Base-by-base conservation (phyloP, 441 rosid genomes). In the Brassica balearica region DNA sequence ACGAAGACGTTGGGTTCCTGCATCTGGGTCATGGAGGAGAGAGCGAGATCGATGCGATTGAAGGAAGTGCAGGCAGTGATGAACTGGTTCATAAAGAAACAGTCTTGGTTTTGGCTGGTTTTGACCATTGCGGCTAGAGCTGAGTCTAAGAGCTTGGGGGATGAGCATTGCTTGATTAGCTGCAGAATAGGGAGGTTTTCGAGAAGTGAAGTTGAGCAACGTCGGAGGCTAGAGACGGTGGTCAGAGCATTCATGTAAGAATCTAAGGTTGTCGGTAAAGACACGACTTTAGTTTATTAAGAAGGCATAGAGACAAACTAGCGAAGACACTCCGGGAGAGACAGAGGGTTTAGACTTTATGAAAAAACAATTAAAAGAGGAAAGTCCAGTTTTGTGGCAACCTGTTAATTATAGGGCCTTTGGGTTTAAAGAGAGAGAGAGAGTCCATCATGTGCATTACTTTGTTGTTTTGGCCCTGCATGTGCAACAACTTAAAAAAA, bases 101-200 rank as follows among this genome's bases (percentile, higher is more conserved):
- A 85, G 65, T 89, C 84, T 62, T 85, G 86, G 75, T 77, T 82
- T 7, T 81, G 85, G 69, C 77, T 60, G 70, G 43, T 74, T 77
- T 88, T 88, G 78, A 88, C 15, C 91, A 88, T 82, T 81, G 82
- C 70, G 68, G 91, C 91, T 64, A 82, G 83, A 48, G 78, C 53
- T 25, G 81, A 73, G 46, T 87, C 88, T 6, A 86, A 77, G n/a
- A 79, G 76, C 79, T 43, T 73, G 0, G 82, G 51, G 58, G 10
- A 69, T 41, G 85, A 51, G 75, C 86, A 85, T 82, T 71, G 78
- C 36, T 69, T 64, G 58, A 84, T 66, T 41, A 68, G 78, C 53
- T 77, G 70, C 27, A 77, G 69, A 0, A 82, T 29, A 32, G 81
- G 27, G 9, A 63, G 80, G 20, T 23, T 64, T 6, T 56, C 73